phyloP scores from a whole-genome alignment of 495 filamentous ascomycete genomes.

The Niebla homalea region DNA sequence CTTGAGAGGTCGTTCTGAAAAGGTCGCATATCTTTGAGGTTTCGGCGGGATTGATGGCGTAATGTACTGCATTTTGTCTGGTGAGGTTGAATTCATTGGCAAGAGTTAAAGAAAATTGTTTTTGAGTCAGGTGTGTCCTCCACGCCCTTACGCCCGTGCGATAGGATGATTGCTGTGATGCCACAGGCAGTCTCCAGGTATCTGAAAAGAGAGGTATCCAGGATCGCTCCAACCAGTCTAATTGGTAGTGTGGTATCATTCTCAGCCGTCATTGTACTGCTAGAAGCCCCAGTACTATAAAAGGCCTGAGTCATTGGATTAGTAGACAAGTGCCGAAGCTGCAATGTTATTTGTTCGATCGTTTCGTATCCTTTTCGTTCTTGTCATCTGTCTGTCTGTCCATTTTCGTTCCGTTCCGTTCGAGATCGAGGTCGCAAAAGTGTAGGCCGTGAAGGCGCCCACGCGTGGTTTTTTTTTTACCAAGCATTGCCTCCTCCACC shows the following conservation, averaged over 20 bases:
- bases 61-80: not conserved
- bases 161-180: slow-evolving; percentile 13
- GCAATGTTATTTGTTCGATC: slow-evolving; percentile 9
- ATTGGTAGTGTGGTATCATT: no score
- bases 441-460: slow-evolving; percentile 9
- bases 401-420: slow-evolving; percentile 8
- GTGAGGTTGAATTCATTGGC: slow-evolving; percentile 3
- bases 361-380: slow-evolving; percentile 8
- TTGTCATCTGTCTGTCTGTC: slow-evolving; percentile 10
- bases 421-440: slow-evolving; percentile 8
- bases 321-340: slow-evolving; percentile 2
- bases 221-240: slow-evolving; percentile 5
- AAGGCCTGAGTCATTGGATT: not conserved
- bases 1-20: not conserved
- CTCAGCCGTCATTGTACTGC: no score
- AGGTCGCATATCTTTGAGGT: not conserved
- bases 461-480: slow-evolving; percentile 6
- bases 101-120: slow-evolving; percentile 4
- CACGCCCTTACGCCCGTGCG: slow-evolving; percentile 14
- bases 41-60: not conserved
- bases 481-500: slow-evolving; percentile 16
- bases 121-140: slow-evolving; percentile 1
- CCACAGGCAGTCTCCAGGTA: slow-evolving; percentile 13
- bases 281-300: no score
- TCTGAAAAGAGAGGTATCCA: slow-evolving; percentile 11